Evolutionary conservation across 306 rosid genomes (phyloP).

Genomic region (Quercus wislizeni): DNA sequence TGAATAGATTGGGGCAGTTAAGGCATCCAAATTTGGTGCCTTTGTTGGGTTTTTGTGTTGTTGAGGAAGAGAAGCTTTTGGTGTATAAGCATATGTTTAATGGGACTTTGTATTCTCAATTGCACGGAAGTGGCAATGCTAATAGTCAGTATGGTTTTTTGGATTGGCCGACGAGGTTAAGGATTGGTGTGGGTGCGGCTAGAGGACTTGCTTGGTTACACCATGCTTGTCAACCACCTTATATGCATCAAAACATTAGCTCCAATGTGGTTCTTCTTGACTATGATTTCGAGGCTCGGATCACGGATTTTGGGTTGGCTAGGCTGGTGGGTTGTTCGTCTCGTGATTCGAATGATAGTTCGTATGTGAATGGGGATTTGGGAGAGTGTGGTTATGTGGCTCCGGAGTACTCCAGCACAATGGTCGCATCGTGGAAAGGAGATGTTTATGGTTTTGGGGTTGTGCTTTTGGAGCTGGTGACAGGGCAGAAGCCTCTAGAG

Average conservation of each 20-base stretch:
- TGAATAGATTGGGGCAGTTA: conserved; percentile 51
- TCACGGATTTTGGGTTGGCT: conserved; percentile 50
- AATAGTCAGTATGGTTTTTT: conserved; percentile 46
- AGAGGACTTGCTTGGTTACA: conserved; percentile 67
- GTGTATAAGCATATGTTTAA: conserved; percentile 65
- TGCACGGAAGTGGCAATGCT: conserved; percentile 41
- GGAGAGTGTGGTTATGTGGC: conserved; percentile 61
- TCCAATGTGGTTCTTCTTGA: conserved; percentile 55
- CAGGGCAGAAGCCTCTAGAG: conserved; percentile 52
- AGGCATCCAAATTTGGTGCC: conserved; percentile 66
- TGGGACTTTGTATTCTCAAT: conserved; percentile 46
- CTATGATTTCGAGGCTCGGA: conserved; percentile 56
- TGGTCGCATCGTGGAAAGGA: conserved; percentile 50
- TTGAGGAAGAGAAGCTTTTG: conserved; percentile 60
- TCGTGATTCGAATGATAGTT: conserved; percentile 46
- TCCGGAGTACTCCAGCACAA: conserved; percentile 56
- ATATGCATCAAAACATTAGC: conserved; percentile 51
- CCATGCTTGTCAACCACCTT: conserved; percentile 52
- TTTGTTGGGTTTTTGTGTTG: conserved; percentile 48
- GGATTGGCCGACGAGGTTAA: conserved; percentile 56
- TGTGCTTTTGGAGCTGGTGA: conserved; percentile 53
- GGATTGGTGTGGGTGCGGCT: conserved; percentile 55
- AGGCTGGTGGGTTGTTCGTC: conserved; percentile 33
- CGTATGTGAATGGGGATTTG: conserved; percentile 49
- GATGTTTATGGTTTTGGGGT: conserved; percentile 61